Conservation (phyloP, 495 filamentous ascomycete species). For the Articulospora tetracladia region DNA sequence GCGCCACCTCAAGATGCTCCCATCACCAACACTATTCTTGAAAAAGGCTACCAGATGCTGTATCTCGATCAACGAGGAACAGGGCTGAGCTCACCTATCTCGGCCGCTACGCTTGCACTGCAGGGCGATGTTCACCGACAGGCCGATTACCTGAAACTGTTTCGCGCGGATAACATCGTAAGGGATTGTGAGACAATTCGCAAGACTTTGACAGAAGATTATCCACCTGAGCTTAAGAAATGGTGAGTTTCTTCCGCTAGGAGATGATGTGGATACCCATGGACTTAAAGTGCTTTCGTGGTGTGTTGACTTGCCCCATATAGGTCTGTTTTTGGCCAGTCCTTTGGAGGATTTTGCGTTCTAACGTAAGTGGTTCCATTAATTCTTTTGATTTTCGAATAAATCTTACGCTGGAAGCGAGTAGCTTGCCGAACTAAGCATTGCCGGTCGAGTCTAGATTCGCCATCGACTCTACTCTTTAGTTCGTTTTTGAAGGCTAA, state of each 20-base stretch:
- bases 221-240: slow-evolving; percentile 65
- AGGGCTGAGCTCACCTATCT: slow-evolving; percentile 75
- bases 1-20: slow-evolving; percentile 65
- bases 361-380: slow-evolving; percentile 55
- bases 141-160: slow-evolving; percentile 77
- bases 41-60: slow-evolving; percentile 79
- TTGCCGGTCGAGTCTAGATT: too few species aligned
- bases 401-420: too few species aligned
- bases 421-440: neutral
- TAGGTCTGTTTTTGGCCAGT: slow-evolving; percentile 72
- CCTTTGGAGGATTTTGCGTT: slow-evolving; percentile 84
- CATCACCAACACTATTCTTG: slow-evolving; percentile 64
- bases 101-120: slow-evolving; percentile 60
- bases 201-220: slow-evolving; percentile 63
- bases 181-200: slow-evolving; percentile 86
- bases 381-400: too few species aligned
- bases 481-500: neutral
- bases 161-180: slow-evolving; percentile 87
- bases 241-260: slow-evolving; percentile 48
- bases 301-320: neutral
- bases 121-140: slow-evolving; percentile 61
- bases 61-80: slow-evolving; percentile 88
- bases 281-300: neutral
- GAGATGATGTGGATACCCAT: neutral
- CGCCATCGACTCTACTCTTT: too few species aligned